These are phyloP conservation scores for Capsella rubella DNA, from an alignment of 441 rosid species.

Conservation along the genomic window DNA sequence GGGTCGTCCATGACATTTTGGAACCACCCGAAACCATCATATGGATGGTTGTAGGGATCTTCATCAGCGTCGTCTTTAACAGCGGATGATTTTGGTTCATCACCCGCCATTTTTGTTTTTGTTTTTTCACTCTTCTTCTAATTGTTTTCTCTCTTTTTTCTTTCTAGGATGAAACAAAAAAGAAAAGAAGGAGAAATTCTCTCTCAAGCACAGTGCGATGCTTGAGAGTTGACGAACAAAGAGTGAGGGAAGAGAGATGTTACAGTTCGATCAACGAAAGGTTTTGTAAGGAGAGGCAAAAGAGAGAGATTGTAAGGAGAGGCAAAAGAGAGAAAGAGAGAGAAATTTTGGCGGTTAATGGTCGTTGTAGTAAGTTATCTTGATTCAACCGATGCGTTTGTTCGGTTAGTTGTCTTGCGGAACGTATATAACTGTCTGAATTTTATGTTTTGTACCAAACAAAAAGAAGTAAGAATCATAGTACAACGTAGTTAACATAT, in stretches of 20 bases:
- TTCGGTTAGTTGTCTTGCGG: slow-evolving; percentile 34
- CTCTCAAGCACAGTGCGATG: slow-evolving; percentile 33
- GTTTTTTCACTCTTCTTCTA: slow-evolving; percentile 11
- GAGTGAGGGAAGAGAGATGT: slow-evolving; percentile 21
- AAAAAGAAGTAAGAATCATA: neutral
- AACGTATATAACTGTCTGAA: slow-evolving; percentile 18
- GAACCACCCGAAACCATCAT: slow-evolving; percentile 27
- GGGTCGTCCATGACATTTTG: slow-evolving; percentile 25
- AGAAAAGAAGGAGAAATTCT: slow-evolving; percentile 8
- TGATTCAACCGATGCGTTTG: slow-evolving; percentile 35
- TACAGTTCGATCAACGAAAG: neutral
- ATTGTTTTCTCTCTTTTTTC: slow-evolving; percentile 8
- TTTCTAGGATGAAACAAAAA: neutral
- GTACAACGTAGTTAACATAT: neutral
- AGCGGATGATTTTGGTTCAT: slow-evolving; percentile 5
- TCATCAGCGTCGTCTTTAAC: neutral
- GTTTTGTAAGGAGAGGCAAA: slow-evolving; percentile 23
- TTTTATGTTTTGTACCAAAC: neutral
- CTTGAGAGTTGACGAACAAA: slow-evolving; percentile 43
- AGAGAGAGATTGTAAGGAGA: neutral
- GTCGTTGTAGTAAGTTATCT: slow-evolving; percentile 34
- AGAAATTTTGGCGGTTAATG: slow-evolving; percentile 28
- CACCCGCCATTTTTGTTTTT: slow-evolving; percentile 22
- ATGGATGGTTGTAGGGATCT: slow-evolving; percentile 49
- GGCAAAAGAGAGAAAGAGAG: neutral